Evolutionary conservation across 768 basidiomycete genomes (phyloP).

Genomic region (Thelephora ganbajun): DNA sequence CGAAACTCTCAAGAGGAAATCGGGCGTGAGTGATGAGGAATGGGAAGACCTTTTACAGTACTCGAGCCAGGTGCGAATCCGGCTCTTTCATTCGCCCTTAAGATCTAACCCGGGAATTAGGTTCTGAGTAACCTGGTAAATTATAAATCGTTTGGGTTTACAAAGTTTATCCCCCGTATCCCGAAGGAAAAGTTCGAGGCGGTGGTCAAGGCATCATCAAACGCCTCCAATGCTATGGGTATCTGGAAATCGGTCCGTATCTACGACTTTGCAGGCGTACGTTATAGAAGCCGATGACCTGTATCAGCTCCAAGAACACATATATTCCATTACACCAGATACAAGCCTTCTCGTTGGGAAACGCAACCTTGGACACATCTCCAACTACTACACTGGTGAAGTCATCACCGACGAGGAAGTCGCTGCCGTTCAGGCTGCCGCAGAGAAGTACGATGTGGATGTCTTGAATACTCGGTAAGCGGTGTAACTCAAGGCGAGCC

Average conservation of each 20-base stretch:
- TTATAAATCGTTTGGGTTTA: slow-evolving; percentile 73
- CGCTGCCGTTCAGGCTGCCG: slow-evolving; percentile 54
- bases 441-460: slow-evolving; percentile 64
- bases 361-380: slow-evolving; percentile 59
- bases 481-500: not conserved
- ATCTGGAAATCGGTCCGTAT: slow-evolving; percentile 49
- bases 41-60: slow-evolving; percentile 67
- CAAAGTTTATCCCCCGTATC: slow-evolving; percentile 73
- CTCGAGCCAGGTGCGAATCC: slow-evolving; percentile 42
- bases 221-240: slow-evolving; percentile 35
- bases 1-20: slow-evolving; percentile 31
- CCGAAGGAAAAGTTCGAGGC: slow-evolving; percentile 44
- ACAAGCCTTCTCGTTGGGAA: slow-evolving; percentile 66
- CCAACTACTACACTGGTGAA: slow-evolving; percentile 77
- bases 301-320: slow-evolving; percentile 52
- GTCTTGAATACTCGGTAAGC: slow-evolving; percentile 69
- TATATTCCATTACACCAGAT: slow-evolving; percentile 57
- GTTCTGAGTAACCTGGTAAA: slow-evolving; percentile 55
- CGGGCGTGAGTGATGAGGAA: slow-evolving; percentile 41
- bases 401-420: slow-evolving; percentile 67
- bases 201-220: slow-evolving; percentile 47
- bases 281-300: not conserved
- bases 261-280: not conserved
- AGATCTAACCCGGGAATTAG: slow-evolving; percentile 8
- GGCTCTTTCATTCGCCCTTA: not conserved